These are phyloP conservation scores for Hypoxylon sp. DNA, from an alignment of 2,329 filamentous ascomycete species.

Conservation along the genomic window DNA sequence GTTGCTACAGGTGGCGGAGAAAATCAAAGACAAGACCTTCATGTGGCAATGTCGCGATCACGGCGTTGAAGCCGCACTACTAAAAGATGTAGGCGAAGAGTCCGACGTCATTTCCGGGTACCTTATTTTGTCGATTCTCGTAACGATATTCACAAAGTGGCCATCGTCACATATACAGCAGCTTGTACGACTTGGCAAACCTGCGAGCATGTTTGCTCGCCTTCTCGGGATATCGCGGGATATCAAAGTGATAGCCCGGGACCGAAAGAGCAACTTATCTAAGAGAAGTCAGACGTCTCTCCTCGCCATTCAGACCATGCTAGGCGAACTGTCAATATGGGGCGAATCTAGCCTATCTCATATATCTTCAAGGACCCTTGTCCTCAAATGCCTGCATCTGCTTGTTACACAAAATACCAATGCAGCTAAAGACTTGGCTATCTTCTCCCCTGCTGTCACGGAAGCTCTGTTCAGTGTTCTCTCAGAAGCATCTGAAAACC, in stretches of 20 bases:
- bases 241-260: conserved; percentile 67
- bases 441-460: conserved; percentile 60
- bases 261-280: conserved; percentile 74
- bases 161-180: conserved; percentile 66
- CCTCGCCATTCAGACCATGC: conserved; percentile 59
- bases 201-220: conserved; percentile 62
- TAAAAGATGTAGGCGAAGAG: conserved; percentile 67
- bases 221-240: conserved; percentile 64
- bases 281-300: conserved; percentile 68
- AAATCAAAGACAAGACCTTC: conserved; percentile 69
- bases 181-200: conserved; percentile 63
- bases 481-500: conserved; percentile 45
- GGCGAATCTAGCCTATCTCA: conserved; percentile 56
- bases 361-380: conserved; percentile 70
- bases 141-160: conserved; percentile 68
- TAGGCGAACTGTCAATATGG: conserved; percentile 69
- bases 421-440: conserved; percentile 55
- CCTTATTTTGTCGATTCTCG: conserved; percentile 68
- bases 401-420: conserved; percentile 61
- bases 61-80: conserved; percentile 73
- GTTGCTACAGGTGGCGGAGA: conserved; percentile 66
- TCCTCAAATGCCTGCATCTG: conserved; percentile 69
- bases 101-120: conserved; percentile 70
- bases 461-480: conserved; percentile 60
- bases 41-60: conserved; percentile 77